Percentiles rank a stretch among this genome's conserved stretches.
These are phyloP conservation scores for Xanthoconium stramineum DNA, from an alignment of 768 basidiomycete species.

Conservation along the genomic window DNA sequence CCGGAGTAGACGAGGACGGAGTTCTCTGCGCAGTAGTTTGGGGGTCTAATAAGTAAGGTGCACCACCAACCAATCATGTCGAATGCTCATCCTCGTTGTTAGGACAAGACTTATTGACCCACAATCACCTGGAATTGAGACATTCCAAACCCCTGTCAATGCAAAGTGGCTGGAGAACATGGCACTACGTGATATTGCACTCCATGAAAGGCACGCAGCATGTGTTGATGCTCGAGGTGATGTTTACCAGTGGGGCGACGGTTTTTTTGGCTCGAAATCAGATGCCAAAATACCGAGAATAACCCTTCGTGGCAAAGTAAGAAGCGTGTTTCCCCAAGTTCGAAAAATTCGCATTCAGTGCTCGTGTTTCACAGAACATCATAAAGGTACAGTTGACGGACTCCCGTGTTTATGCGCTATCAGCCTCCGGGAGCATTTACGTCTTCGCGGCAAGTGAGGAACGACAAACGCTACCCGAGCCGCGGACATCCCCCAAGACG, in stretches of 20 bases:
- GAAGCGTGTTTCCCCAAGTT: constrained; percentile 1
- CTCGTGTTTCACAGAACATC: constrained; percentile 53
- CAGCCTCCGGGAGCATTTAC: constrained; percentile 72
- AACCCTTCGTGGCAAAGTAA: constrained; percentile 65
- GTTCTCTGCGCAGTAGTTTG: constrained; percentile 56
- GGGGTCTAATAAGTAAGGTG: constrained; percentile 69
- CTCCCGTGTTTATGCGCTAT: constrained; percentile 71
- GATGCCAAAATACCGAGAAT: constrained; percentile 39
- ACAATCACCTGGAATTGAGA: constrained; percentile 35
- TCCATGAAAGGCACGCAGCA: constrained; percentile 65
- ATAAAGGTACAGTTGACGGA: constrained; percentile 57
- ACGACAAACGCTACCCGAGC: constrained; percentile 42
- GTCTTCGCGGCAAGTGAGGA: constrained; percentile 52
- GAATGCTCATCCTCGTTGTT: constrained; percentile 1
- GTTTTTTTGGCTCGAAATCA: constrained; percentile 44
- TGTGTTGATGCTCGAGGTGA: constrained; percentile 79
- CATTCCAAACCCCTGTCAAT: constrained; percentile 48
- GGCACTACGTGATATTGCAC: constrained; percentile 68
- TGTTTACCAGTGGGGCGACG: constrained; percentile 81
- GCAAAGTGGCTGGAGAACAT: constrained; percentile 61
- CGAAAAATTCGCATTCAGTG: background rate
- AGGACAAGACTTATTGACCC: constrained; percentile 50
- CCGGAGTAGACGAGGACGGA: constrained; percentile 23
- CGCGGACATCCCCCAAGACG: constrained; percentile 41
- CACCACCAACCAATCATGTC: background rate